Evolutionary conservation across 768 basidiomycete genomes (phyloP).

Genomic region (Ephemerocybe angulata): DNA sequence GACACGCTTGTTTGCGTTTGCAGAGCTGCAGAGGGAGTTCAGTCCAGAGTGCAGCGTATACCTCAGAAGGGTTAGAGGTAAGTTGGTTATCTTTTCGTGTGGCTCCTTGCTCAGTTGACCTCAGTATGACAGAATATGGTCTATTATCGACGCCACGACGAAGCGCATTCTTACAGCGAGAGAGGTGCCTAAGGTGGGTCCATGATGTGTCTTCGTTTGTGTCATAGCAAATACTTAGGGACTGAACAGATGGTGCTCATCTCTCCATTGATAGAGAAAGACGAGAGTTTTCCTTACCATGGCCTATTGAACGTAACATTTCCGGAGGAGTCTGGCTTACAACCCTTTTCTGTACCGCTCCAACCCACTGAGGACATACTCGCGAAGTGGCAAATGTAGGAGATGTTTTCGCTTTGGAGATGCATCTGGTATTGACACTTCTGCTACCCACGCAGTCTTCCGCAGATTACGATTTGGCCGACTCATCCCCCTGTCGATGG

Average conservation of each 20-base stretch:
- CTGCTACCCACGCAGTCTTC: conserved; percentile 37
- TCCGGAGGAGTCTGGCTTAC: conserved; percentile 55
- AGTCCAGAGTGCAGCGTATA: conserved; percentile 52
- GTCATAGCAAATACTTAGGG: too few relatives aligned
- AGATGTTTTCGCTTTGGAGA: neutral
- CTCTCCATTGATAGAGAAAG: conserved; percentile 47
- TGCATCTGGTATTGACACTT: neutral
- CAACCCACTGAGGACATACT: conserved; percentile 48
- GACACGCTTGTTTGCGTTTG: neutral
- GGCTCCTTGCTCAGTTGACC: neutral
- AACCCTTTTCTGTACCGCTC: conserved; percentile 57
- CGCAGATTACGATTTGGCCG: conserved; percentile 49
- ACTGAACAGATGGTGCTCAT: conserved; percentile 61
- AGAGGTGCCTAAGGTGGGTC: conserved; percentile 51
- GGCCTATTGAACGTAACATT: conserved; percentile 55
- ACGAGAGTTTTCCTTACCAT: conserved; percentile 40
- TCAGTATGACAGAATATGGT: conserved; percentile 74
- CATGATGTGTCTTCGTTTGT: neutral
- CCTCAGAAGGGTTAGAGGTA: conserved; percentile 64
- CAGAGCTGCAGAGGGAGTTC: conserved; percentile 74
- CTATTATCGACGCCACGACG: conserved; percentile 55
- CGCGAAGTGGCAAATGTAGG: conserved; percentile 56
- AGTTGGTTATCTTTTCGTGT: conserved; percentile 10
- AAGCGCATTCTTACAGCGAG: conserved; percentile 64
- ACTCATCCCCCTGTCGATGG: conserved; percentile 51